These are phyloP conservation scores for Colletotrichum sp. DNA, from an alignment of 2,329 filamentous ascomycete genomes.

Conservation along the genomic window DNA sequence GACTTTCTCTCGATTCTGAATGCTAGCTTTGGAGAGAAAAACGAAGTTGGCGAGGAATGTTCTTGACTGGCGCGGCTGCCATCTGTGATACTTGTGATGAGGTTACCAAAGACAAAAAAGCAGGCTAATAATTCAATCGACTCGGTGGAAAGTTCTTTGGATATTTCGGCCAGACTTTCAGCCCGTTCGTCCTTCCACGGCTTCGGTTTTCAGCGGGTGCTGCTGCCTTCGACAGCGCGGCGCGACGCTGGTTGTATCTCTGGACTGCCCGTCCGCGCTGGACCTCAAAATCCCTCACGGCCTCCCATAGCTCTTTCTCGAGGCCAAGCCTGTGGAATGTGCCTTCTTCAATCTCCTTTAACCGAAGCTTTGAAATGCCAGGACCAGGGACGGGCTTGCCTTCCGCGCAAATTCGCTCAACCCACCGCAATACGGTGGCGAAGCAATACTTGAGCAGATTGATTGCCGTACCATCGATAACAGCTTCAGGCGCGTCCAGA, in stretches of 20 bases:
- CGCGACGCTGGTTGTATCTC: not conserved
- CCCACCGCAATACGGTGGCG: not conserved
- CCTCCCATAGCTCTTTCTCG: not conserved
- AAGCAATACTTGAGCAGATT: not conserved
- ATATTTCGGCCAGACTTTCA: not conserved
- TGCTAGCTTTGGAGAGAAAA: not conserved
- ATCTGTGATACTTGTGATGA: not conserved
- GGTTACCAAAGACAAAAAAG: accelerated
- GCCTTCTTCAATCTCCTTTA: not conserved
- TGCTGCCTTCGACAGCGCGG: not conserved
- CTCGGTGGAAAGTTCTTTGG: no score
- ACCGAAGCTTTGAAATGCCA: not conserved
- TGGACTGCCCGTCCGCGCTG: not conserved
- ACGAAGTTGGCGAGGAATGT: not conserved
- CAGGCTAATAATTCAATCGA: not conserved
- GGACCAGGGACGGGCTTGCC: not conserved
- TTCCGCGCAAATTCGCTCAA: not conserved
- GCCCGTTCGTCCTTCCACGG: not conserved
- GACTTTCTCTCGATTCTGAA: not conserved
- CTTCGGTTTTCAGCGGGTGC: not conserved
- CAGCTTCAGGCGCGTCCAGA: not conserved
- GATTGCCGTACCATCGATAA: not conserved
- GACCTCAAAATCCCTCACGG: not conserved
- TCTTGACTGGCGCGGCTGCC: not conserved
- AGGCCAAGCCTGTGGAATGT: not conserved